A percentile compares a stretch with the other conserved stretches of the same genome.
Conservation (phyloP, 169 alveolate species). For the Cryptosporidium felis region DNA sequence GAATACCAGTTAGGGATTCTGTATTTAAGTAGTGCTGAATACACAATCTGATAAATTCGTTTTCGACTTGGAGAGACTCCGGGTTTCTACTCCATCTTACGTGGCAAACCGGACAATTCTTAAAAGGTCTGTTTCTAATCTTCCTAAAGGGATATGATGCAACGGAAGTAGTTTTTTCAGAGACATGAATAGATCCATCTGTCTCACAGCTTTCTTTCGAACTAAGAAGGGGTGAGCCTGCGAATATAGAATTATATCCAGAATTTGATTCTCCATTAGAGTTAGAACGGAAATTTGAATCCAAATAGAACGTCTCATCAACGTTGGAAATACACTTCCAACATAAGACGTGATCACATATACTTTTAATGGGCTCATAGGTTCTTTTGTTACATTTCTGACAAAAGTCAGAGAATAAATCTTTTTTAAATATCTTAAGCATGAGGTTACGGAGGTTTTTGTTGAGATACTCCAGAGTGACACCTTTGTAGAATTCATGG, state of each 20-base stretch:
- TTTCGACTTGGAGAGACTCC: constrained; percentile 48
- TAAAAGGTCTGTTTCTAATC: constrained; percentile 40
- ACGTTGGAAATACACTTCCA: constrained; percentile 49
- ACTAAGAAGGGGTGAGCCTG: not conserved
- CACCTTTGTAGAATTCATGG: constrained; percentile 44
- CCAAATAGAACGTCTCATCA: not conserved
- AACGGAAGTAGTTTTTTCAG: constrained; percentile 22
- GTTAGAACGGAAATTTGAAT: not conserved
- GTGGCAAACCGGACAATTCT: constrained; percentile 61
- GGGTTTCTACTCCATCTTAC: constrained; percentile 62
- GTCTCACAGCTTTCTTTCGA: not conserved
- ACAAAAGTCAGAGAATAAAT: constrained; percentile 43
- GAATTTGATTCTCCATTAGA: not conserved
- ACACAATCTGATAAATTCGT: constrained; percentile 27
- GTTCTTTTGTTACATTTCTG: constrained; percentile 52
- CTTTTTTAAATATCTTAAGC: constrained; percentile 49
- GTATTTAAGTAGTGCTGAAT: constrained; percentile 10
- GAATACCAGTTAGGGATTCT: constrained; percentile 6
- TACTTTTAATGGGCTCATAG: constrained; percentile 48
- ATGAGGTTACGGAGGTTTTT: constrained; percentile 6
- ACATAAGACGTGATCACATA: constrained; percentile 58
- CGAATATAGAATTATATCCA: not conserved
- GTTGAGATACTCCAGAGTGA: constrained; percentile 25
- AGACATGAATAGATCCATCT: not conserved
- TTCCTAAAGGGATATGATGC: not conserved